Evolutionary conservation across 2,329 filamentous ascomycete species (phyloP), one percentile per base, ranked within the genome.

Genomic region (Aureobasidium namibiae): DNA sequence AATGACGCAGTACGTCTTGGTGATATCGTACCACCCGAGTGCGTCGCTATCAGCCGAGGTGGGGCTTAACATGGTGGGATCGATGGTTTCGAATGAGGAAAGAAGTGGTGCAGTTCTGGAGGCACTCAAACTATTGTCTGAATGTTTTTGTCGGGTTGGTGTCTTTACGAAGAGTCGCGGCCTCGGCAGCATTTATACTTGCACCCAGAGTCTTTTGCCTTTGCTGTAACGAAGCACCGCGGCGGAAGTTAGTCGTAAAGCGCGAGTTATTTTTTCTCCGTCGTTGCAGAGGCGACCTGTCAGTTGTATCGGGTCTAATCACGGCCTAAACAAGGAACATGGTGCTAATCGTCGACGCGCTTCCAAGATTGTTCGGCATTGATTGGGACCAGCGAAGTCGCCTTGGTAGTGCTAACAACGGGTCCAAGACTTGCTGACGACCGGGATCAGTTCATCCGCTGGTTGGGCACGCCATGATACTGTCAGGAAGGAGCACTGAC

Each of bases 321-420:
- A 44, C 44, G 21, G 41, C 44, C 31, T 23, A 41, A 49, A 49
- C 54, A 48, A 41, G 42, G 33, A 41, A 48, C 21, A 24, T 18
- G 24, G 26, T 58, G 44, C 42, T n/a, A 33, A 29, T 36, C 18
- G 42, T 58, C 44, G 54, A 18, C 23, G n/a, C 33, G 34, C 44
- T 34, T n/a, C n/a, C 33, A 45, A n/a, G n/a, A 31, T 18, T 23
- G n/a, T 29, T 9, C 33, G 31, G 24, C n/a, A 24, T 5, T 58
- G 54, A 58, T 58, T 58, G 54, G 44, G 44, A 49, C 42, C 54
- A 58, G 54, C 54, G 18, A 58, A 39, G 24, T 42, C 33, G 42
- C 49, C 34, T 33, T 23, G 44, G 54, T 58, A 41, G 49, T 44
- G 54, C 44, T 44, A 49, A 49, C 54, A n/a, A 26, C 33, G 48